phyloP scores from a whole-genome alignment of 2,329 filamentous ascomycete species.

The Zymoseptoria crescenta region DNA sequence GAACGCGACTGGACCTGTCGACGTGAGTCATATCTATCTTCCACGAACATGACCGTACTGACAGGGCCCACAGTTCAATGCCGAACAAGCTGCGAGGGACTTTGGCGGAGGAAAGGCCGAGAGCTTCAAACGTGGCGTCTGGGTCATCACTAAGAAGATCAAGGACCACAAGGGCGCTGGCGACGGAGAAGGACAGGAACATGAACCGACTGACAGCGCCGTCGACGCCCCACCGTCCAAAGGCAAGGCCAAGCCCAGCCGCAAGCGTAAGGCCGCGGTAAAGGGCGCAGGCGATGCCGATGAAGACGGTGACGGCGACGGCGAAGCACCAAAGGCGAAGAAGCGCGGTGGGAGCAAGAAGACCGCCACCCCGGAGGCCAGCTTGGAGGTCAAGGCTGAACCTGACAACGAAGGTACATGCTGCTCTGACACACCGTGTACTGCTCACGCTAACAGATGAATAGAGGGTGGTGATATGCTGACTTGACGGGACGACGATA shows the following conservation, averaged over 20 bases:
- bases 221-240: background rate
- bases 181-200: background rate
- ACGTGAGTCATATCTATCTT: constrained; percentile 2
- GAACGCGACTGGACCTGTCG: constrained; percentile 5
- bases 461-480: background rate
- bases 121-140: constrained; percentile 17
- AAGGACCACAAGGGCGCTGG: constrained; percentile 10
- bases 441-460: background rate
- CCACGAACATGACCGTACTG: background rate
- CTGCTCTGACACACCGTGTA: background rate
- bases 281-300: constrained; percentile 2
- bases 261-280: constrained; percentile 10
- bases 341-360: constrained; percentile 3
- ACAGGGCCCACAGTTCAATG: constrained; percentile 8
- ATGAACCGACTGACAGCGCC: background rate
- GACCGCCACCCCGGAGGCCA: background rate
- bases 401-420: background rate
- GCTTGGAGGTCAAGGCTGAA: constrained; percentile 6
- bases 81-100: constrained; percentile 12
- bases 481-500: background rate
- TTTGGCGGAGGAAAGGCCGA: constrained; percentile 14
- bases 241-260: constrained; percentile 1
- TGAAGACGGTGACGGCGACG: background rate
- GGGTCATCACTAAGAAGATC: constrained; percentile 19
- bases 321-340: background rate